Evolutionary conservation across 2,329 filamentous ascomycete genomes (phyloP).

Genomic region (Alternaria angustiovoidea): DNA sequence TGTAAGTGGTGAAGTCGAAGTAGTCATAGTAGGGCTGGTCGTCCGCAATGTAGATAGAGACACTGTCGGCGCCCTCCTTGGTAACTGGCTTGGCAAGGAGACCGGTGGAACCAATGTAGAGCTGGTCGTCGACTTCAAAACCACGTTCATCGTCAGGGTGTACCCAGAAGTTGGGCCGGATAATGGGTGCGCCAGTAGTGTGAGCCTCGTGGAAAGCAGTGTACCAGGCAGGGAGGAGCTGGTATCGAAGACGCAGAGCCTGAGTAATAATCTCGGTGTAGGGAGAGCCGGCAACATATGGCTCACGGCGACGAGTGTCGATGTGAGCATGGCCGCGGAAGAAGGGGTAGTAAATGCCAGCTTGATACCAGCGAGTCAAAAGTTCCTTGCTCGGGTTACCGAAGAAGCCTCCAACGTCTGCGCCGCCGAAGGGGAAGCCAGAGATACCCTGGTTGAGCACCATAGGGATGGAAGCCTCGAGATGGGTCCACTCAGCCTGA

Average conservation of each 20-base stretch:
- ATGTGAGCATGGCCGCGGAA: conserved; percentile 98
- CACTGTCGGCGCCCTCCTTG: conserved; percentile 73
- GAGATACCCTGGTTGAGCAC: conserved; percentile 89
- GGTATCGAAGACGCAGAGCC: conserved; percentile 87
- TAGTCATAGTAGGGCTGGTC: conserved; percentile 94
- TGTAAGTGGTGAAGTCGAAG: conserved; percentile 82
- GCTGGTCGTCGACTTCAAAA: conserved; percentile 90
- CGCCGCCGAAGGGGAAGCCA: conserved; percentile 92
- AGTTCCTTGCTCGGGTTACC: conserved; percentile 95
- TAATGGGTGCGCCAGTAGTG: conserved; percentile 81
- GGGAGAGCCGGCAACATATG: conserved; percentile 85
- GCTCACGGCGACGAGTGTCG: conserved; percentile 91
- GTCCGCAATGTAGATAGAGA: conserved; percentile 87
- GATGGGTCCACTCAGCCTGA: conserved; percentile 88
- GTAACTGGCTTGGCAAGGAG: conserved; percentile 93
- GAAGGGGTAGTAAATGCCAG: conserved; percentile 96
- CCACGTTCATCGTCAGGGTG: conserved; percentile 85
- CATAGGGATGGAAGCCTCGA: conserved; percentile 93
- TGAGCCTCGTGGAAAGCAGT: conserved; percentile 94
- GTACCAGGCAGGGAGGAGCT: conserved; percentile 92
- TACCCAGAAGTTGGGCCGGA: conserved; percentile 92
- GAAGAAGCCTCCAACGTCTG: conserved; percentile 97
- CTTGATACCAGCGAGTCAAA: conserved; percentile 93
- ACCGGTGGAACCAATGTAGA: conserved; percentile 88
- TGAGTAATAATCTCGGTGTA: conserved; percentile 87